Evolutionary conservation across 805 yeast species (phyloP), one percentile per base, ranked within the genome.

Genomic region (Lachancea sp.): DNA sequence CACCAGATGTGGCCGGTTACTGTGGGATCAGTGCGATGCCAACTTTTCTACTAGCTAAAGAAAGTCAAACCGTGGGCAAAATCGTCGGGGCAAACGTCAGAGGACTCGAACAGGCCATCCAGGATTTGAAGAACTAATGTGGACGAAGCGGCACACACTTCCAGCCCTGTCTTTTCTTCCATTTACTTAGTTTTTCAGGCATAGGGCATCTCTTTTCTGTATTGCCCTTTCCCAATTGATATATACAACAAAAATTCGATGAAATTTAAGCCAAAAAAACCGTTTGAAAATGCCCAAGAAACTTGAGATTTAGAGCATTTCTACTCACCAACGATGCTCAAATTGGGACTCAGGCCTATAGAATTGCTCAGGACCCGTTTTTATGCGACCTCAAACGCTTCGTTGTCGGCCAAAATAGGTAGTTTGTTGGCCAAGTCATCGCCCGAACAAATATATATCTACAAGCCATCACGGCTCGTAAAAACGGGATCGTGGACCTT

Each of bases 1-100:
- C 74, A 25, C 68, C 65, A 15, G 86, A 79, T 34, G 66, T 82
- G 42, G 86, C 89, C 9, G 66, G 60, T 45, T 79, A 76, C 47
- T 77, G 78, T 57, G 81, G 77, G 10, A 70, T 84, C 41, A 68
- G 77, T 19, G 88, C 91, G 31, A 82, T 84, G 89, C 93, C 93
- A 38, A 85, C 91, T 2, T 79, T 82, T 48, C 56, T 82, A 18
- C 64, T 81, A 27, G 77, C 78, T 63, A 78, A 81, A 59, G 70
- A 78, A 40, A 87, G 87, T 19, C 73, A 75, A 44, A 66, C 75
- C 38, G 60, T 78, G 3, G 79, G 74, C 16, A 76, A 74, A 41
- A 67, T 83, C 29, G 75, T 83, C 19, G 93, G 93, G 33, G 91
- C 90, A 15, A 63, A 68, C 44, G 66, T 70, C 22, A 50, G 51